phyloP scores from a whole-genome alignment of 345 rosid genomes.

The Gossypium mustelinum region DNA sequence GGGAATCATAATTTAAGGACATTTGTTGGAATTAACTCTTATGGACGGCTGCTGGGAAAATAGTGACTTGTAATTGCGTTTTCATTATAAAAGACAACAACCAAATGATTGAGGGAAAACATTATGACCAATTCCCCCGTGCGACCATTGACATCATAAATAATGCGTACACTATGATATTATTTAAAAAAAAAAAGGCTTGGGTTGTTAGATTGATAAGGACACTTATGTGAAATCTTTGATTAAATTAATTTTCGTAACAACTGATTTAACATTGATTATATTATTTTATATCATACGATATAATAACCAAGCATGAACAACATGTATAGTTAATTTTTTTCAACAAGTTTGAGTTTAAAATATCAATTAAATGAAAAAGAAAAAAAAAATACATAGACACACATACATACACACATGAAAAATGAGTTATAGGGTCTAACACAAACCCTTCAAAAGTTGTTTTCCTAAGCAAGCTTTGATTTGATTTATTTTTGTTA shows the following conservation, averaged over 20 bases:
- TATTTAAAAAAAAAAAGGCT: not conserved
- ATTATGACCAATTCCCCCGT: not conserved
- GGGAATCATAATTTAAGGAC: too few species aligned
- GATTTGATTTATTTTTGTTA: not conserved
- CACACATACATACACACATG: constrained; percentile 1
- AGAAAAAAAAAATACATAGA: too few species aligned
- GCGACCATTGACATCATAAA: not conserved
- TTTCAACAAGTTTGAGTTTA: not conserved
- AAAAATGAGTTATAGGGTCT: not conserved
- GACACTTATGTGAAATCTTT: not conserved
- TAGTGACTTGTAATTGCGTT: too few species aligned
- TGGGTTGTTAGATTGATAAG: constrained; percentile 4
- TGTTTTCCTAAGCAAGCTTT: not conserved
- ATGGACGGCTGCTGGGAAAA: too few species aligned
- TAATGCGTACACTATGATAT: not conserved
- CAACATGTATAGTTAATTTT: not conserved
- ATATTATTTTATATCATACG: not conserved
- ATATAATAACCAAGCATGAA: not conserved
- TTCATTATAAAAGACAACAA: too few species aligned
- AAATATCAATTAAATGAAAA: not conserved
- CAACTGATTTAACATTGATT: not conserved
- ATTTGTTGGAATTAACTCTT: too few species aligned
- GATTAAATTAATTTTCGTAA: not conserved
- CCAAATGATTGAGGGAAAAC: not conserved
- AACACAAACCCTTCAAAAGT: not conserved